These are phyloP conservation scores for Wolfiporia cocos DNA, from an alignment of 1,284 basidiomycete species.

Conservation along the genomic window DNA sequence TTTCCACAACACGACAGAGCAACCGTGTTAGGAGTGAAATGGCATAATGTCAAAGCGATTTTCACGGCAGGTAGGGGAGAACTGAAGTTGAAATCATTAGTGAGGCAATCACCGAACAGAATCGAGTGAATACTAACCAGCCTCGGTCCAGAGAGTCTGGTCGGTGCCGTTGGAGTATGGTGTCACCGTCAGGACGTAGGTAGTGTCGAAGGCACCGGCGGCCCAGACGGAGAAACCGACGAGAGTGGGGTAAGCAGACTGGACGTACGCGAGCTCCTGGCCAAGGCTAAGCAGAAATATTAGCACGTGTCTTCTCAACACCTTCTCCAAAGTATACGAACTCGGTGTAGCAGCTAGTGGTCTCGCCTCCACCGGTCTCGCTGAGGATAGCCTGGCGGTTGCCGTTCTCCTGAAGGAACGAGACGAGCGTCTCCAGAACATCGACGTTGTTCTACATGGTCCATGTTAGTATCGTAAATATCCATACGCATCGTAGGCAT, in stretches of 20 bases:
- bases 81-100: too few relatives aligned
- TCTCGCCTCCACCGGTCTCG: conserved; percentile 55
- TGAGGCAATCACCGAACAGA: too few relatives aligned
- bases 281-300: conserved; percentile 34
- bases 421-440: conserved; percentile 37
- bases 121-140: too few relatives aligned
- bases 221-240: conserved; percentile 45
- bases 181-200: conserved; percentile 30
- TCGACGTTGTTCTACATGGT: conserved; percentile 40
- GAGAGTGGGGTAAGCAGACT: conserved; percentile 36
- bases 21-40: too few relatives aligned
- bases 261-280: conserved; percentile 40
- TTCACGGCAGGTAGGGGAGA: conserved; percentile 24
- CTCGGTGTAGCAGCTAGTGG: conserved; percentile 40
- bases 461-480: too few relatives aligned
- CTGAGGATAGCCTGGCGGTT: conserved; percentile 50
- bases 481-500: too few relatives aligned
- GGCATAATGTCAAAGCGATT: too few relatives aligned
- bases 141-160: conserved; percentile 29
- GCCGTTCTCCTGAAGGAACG: conserved; percentile 41
- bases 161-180: conserved; percentile 32
- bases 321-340: too few relatives aligned
- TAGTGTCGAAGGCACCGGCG: conserved; percentile 32
- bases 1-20: too few relatives aligned
- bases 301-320: too few relatives aligned